These are phyloP conservation scores for Orobanche coerulescens DNA, from an alignment of 257 asterid species.

Conservation along the genomic window DNA sequence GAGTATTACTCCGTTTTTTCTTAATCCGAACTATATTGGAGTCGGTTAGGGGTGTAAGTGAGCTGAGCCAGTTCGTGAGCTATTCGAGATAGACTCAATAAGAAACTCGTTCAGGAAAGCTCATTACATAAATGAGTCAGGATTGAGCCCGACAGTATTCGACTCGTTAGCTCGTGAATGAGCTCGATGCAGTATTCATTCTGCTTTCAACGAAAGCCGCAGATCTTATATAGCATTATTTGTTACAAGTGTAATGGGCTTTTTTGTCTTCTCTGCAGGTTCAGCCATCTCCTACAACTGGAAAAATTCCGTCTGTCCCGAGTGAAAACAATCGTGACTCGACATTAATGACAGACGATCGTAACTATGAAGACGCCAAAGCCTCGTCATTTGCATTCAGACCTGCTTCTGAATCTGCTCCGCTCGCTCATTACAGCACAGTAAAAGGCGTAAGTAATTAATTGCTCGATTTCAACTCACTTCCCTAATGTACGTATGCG, in stretches of 20 bases:
- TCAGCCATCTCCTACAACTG: conserved; percentile 73
- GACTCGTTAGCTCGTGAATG: too few species aligned
- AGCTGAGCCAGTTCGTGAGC: too few species aligned
- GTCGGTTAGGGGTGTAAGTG: background rate
- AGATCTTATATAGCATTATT: background rate
- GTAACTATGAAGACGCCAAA: conserved; percentile 39
- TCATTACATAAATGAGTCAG: too few species aligned
- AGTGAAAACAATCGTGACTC: conserved; percentile 34
- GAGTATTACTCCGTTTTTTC: background rate
- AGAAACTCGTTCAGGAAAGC: too few species aligned
- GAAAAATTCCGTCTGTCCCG: conserved; percentile 39
- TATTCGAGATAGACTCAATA: too few species aligned
- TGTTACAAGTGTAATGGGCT: background rate
- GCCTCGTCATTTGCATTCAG: conserved; percentile 61
- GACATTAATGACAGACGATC: conserved; percentile 23
- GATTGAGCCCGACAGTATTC: too few species aligned
- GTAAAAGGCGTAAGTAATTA: conserved; percentile 53
- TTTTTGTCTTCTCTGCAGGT: conserved; percentile 24
- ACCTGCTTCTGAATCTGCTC: conserved; percentile 42
- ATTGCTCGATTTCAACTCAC: conserved; percentile 12
- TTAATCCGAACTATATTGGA: background rate
- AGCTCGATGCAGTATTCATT: too few species aligned
- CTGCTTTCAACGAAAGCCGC: background rate
- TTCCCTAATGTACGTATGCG: background rate
- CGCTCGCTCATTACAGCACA: conserved; percentile 33